phyloP scores from a whole-genome alignment of 805 yeast species.

The Yarrowia divulgata region DNA sequence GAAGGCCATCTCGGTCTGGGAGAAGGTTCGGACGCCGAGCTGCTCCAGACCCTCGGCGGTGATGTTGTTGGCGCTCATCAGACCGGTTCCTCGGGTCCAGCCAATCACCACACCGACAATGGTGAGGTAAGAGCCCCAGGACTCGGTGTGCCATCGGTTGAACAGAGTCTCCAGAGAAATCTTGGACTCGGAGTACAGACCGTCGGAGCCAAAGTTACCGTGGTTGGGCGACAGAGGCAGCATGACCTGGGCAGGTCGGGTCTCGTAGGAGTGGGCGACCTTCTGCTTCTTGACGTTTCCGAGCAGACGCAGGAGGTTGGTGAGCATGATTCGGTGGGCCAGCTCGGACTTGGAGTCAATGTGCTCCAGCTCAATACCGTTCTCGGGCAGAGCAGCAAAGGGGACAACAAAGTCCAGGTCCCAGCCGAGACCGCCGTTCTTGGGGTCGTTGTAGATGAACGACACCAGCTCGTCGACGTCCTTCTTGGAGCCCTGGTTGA shows the following conservation, averaged over 20 bases:
- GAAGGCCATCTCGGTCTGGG: slow-evolving; percentile 99
- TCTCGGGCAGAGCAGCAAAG: slow-evolving; percentile 99
- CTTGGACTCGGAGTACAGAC: slow-evolving; percentile 97
- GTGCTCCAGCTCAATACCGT: slow-evolving; percentile 92
- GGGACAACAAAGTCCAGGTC: slow-evolving; percentile 96
- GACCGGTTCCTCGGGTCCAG: slow-evolving; percentile 99
- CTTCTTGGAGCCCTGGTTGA: slow-evolving; percentile 96
- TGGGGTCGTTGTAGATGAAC: slow-evolving; percentile 81
- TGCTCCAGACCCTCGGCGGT: slow-evolving; percentile 97
- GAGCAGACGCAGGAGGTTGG: slow-evolving; percentile 88
- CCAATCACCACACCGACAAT: slow-evolving; percentile 98
- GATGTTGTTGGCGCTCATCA: slow-evolving; percentile 96
- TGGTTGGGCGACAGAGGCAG: slow-evolving; percentile 98
- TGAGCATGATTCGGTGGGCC: slow-evolving; percentile 98
- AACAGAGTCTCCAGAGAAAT: slow-evolving; percentile 92
- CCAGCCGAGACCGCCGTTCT: slow-evolving; percentile 95
- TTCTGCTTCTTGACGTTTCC: slow-evolving; percentile 90
- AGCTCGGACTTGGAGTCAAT: slow-evolving; percentile 95
- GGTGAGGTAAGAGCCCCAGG: slow-evolving; percentile 93
- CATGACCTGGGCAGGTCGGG: slow-evolving; percentile 98
- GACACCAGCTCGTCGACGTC: slow-evolving; percentile 87
- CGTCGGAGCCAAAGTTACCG: slow-evolving; percentile 98
- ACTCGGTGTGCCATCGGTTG: slow-evolving; percentile 99
- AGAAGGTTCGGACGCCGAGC: slow-evolving; percentile 95
- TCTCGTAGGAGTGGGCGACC: slow-evolving; percentile 74